These are phyloP conservation scores for Lineolata rhizophorae DNA, from an alignment of 495 filamentous ascomycete genomes.

Conservation along the genomic window DNA sequence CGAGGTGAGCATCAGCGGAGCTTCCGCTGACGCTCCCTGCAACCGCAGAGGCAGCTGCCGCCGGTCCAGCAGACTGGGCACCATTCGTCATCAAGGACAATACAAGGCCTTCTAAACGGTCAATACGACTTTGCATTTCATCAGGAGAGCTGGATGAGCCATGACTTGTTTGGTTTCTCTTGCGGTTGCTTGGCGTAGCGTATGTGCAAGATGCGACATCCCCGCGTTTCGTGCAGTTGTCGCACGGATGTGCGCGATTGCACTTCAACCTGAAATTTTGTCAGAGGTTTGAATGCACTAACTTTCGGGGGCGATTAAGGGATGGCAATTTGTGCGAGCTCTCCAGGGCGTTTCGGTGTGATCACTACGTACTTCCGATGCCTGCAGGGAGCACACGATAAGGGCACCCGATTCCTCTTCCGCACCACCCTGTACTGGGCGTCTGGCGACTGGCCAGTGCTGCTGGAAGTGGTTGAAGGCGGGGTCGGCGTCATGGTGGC, in stretches of 20 bases:
- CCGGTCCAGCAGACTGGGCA: slow-evolving; percentile 29
- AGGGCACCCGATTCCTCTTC: slow-evolving; percentile 81
- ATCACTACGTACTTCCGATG: slow-evolving; percentile 60
- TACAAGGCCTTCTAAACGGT: slow-evolving; percentile 86
- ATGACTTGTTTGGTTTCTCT: slow-evolving; percentile 45
- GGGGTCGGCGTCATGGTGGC: slow-evolving; percentile 93
- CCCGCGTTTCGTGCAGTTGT: slow-evolving; percentile 81
- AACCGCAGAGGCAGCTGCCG: slow-evolving; percentile 39
- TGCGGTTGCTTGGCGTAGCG: slow-evolving; percentile 54
- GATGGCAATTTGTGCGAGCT: no score
- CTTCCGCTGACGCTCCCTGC: slow-evolving; percentile 36
- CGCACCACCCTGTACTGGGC: slow-evolving; percentile 73
- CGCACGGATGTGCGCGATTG: slow-evolving; percentile 77
- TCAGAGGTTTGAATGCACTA: background rate
- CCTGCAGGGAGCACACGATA: slow-evolving; percentile 86
- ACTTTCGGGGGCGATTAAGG: no score
- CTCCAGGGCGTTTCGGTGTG: background rate
- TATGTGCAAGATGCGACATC: slow-evolving; percentile 77
- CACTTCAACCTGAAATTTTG: slow-evolving; percentile 57
- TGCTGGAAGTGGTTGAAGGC: slow-evolving; percentile 66
- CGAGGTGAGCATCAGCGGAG: slow-evolving; percentile 19
- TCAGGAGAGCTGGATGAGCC: slow-evolving; percentile 44
- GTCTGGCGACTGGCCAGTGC: slow-evolving; percentile 61
- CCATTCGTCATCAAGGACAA: slow-evolving; percentile 92
- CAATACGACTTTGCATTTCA: slow-evolving; percentile 98